Evolutionary conservation across 805 yeast species (phyloP).

Genomic region (Yamadazyma sp.): DNA sequence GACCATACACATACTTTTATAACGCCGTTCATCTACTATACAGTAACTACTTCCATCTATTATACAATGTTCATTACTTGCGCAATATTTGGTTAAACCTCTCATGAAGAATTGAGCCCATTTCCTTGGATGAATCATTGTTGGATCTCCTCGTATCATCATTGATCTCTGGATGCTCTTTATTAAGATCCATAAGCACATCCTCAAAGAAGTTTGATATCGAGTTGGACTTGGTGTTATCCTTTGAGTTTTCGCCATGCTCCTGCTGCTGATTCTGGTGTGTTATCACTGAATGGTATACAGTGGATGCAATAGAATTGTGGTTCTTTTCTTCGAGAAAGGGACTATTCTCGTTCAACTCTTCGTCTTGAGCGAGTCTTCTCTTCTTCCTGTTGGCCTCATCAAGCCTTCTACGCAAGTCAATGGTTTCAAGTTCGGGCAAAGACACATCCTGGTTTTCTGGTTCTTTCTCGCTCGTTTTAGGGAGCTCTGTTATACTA

Average conservation of each 20-base stretch:
- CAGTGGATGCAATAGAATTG: slow-evolving; percentile 28
- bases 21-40: slow-evolving; percentile 1
- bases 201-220: slow-evolving; percentile 35
- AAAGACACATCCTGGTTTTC: slow-evolving; percentile 17
- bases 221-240: slow-evolving; percentile 23
- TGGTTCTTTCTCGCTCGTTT: slow-evolving; percentile 14
- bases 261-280: slow-evolving; percentile 8
- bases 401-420: slow-evolving; percentile 15
- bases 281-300: slow-evolving; percentile 29
- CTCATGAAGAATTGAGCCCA: slow-evolving; percentile 17
- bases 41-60: background rate
- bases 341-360: slow-evolving; percentile 27
- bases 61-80: slow-evolving; percentile 2
- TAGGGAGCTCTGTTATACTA: slow-evolving; percentile 14
- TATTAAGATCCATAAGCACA: slow-evolving; percentile 17
- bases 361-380: slow-evolving; percentile 16
- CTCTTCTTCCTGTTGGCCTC: slow-evolving; percentile 12
- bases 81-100: slow-evolving; percentile 12
- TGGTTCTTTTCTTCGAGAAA: slow-evolving; percentile 18
- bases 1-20: too few relatives aligned
- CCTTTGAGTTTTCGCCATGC: slow-evolving; percentile 2
- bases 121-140: slow-evolving; percentile 14
- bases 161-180: slow-evolving; percentile 9
- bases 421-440: slow-evolving; percentile 23
- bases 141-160: slow-evolving; percentile 7